Evolutionary conservation across 345 rosid species (phyloP).

Genomic region (Boechera stricta): DNA sequence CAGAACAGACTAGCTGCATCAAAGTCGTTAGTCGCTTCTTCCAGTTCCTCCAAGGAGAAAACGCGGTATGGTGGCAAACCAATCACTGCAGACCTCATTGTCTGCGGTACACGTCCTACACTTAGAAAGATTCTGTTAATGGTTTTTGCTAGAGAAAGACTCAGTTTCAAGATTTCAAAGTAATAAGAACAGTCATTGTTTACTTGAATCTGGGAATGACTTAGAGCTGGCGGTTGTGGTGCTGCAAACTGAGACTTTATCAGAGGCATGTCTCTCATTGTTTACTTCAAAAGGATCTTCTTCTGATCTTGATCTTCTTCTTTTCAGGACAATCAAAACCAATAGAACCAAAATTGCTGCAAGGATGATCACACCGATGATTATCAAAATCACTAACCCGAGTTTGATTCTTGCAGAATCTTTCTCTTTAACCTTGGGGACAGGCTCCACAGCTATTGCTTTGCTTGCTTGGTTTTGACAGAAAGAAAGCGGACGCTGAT

Average conservation of each 20-base stretch:
- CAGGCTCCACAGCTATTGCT: constrained; percentile 80
- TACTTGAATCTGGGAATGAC: constrained; percentile 67
- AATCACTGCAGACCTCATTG: constrained; percentile 80
- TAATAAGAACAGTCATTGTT: constrained; percentile 11
- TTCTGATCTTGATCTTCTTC: constrained; percentile 45
- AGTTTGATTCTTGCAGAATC: constrained; percentile 46
- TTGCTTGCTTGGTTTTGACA: constrained; percentile 78
- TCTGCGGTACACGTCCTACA: constrained; percentile 81
- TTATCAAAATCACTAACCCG: constrained; percentile 62
- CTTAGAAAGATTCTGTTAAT: constrained; percentile 22
- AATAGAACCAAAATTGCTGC: constrained; percentile 51
- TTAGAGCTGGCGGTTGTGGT: constrained; percentile 52
- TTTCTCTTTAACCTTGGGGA: constrained; percentile 43
- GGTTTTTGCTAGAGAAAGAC: neutral
- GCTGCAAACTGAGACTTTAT: constrained; percentile 60
- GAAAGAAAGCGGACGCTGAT: constrained; percentile 71
- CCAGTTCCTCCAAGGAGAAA: constrained; percentile 80
- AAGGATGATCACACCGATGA: constrained; percentile 60
- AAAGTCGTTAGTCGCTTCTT: constrained; percentile 83
- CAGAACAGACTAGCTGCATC: constrained; percentile 64
- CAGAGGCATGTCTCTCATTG: constrained; percentile 48
- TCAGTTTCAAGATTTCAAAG: constrained; percentile 24
- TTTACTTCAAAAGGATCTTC: constrained; percentile 46
- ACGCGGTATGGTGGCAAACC: constrained; percentile 79
- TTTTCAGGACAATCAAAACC: constrained; percentile 54